Evolutionary conservation across 495 filamentous ascomycete species (phyloP).

Genomic region (Copromyces sp.): DNA sequence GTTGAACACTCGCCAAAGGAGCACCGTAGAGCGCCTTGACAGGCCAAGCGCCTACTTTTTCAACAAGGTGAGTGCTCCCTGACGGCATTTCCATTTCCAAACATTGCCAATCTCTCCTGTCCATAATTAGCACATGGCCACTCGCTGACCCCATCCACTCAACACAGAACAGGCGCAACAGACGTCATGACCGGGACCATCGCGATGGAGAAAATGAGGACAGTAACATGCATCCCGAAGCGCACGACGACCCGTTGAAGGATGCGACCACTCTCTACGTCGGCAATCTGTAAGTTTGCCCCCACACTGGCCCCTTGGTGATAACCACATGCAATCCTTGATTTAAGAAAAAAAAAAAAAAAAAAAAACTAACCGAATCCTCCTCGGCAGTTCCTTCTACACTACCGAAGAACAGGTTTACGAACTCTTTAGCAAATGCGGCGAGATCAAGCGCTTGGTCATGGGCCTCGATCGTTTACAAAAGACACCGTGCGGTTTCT

Average conservation of each 20-base stretch:
- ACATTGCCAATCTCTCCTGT: neutral
- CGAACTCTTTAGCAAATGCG: conserved; percentile 93
- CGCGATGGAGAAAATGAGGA: conserved; percentile 41
- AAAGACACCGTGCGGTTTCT: conserved; percentile 98
- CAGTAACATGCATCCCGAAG: conserved; percentile 37
- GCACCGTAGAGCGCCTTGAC: conserved; percentile 79
- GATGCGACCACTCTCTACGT: conserved; percentile 94
- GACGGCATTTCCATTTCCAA: neutral
- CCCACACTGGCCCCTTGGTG: neutral
- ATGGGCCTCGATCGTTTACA: conserved; percentile 96
- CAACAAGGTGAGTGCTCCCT: conserved; percentile 48
- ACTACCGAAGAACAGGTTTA: conserved; percentile 99
- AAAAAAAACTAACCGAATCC: conserved; percentile 1
- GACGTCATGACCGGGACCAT: conserved; percentile 53
- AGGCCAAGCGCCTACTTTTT: conserved; percentile 81
- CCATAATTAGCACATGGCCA: neutral
- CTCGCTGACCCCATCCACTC: conserved; percentile 1
- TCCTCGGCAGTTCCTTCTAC: conserved; percentile 75
- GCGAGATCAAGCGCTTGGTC: conserved; percentile 94
- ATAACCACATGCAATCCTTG: neutral
- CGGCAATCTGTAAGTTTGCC: conserved; percentile 70
- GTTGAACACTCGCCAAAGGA: conserved; percentile 20
- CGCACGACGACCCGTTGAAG: conserved; percentile 62
- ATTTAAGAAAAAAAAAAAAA: neutral
- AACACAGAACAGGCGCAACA: conserved; percentile 44